Evolutionary conservation across 306 rosid genomes (phyloP), one percentile per base, ranked within the genome.

Genomic region (Trifolium dubium): DNA sequence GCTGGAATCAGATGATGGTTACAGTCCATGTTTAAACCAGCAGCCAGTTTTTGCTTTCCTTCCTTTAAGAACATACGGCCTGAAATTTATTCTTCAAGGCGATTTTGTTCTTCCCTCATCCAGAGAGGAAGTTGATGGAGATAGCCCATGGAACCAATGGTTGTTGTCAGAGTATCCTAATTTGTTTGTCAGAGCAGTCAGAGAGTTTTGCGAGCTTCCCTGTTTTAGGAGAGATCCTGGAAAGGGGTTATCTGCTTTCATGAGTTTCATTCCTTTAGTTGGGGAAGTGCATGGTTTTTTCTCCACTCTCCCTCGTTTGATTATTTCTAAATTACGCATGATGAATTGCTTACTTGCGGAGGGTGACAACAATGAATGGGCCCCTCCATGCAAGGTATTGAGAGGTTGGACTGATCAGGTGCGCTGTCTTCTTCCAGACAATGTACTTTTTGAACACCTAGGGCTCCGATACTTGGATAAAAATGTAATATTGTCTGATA

Each of bases 51-150:
- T 93, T 86, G 93, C 98, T 40, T 93, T 88, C 83, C 98, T 91
- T 83, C 98, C 98, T 74, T 80, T 93, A 18, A 88, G 98, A 81
- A 85, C 87, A 43, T 93, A 91, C 76, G 98, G 98, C 74, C 84
- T 93, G 74, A 93, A 88, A 72, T 89, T 93, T 79, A 93, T 93
- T 74, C 83, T 93, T 81, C 98, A 93, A 86, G 98, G 98, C 28
- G 93, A 93, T 87, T 93, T 93, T 85, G 92, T 88, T 80, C 91
- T 93, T 80, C 96, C 98, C n/a, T 93, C 98, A 41, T 93, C 98
- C 56, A 86, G 98, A 82, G 98, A 93, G 87, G 98, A 93, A 80
- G 98, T 93, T 79, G 98, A 93, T 64, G 98, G 96, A 31, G 89
- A 89, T 77, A 93, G 96, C 81, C 89, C 94, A 51, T 91, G 98